Percentiles rank a stretch among this genome's conserved stretches.
Conservation (phyloP, 2,329 filamentous ascomycete genomes). For the Penicillium brasilianum region DNA sequence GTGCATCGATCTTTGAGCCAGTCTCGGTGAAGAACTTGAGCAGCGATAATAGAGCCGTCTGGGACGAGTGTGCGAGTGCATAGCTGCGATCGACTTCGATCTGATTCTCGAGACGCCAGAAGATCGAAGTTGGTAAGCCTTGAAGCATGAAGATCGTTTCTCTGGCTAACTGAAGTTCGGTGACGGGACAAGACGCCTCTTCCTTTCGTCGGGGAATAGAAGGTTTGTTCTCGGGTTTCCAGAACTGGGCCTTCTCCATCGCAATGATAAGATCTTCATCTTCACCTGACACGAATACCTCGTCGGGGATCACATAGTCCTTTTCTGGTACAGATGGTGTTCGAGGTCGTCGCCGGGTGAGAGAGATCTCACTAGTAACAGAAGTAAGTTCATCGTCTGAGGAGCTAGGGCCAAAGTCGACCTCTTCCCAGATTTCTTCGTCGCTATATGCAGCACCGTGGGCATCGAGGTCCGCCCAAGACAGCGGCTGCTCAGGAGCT, state of each 20-base stretch:
- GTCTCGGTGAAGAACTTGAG: conserved; percentile 53
- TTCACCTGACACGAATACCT: conserved; percentile 38
- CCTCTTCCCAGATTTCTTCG: conserved; percentile 49
- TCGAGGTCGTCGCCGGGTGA: conserved; percentile 35
- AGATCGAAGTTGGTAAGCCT: conserved; percentile 76
- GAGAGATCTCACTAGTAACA: conserved; percentile 39
- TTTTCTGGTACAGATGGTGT: conserved; percentile 35
- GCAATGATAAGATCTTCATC: conserved; percentile 43
- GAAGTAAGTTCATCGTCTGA: conserved; percentile 47
- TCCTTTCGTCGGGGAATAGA: conserved; percentile 20
- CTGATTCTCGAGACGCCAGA: conserved; percentile 49
- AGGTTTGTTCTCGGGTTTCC: conserved; percentile 43
- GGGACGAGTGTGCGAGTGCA: conserved; percentile 41
- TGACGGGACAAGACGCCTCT: conserved; percentile 50
- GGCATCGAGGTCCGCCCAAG: conserved; percentile 78
- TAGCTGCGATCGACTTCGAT: conserved; percentile 48
- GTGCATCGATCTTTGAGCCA: conserved; percentile 53
- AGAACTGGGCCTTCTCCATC: conserved; percentile 55
- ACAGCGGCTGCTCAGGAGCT: conserved; percentile 58
- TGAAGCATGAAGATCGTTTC: conserved; percentile 86
- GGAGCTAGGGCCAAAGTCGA: conserved; percentile 46
- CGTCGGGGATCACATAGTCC: conserved; percentile 42
- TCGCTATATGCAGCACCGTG: conserved; percentile 71
- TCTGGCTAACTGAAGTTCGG: conserved; percentile 74
- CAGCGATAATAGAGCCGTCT: conserved; percentile 37